Evolutionary conservation across 176 grass and related monocot genomes (phyloP).

Genomic region (Hordeum marinum): DNA sequence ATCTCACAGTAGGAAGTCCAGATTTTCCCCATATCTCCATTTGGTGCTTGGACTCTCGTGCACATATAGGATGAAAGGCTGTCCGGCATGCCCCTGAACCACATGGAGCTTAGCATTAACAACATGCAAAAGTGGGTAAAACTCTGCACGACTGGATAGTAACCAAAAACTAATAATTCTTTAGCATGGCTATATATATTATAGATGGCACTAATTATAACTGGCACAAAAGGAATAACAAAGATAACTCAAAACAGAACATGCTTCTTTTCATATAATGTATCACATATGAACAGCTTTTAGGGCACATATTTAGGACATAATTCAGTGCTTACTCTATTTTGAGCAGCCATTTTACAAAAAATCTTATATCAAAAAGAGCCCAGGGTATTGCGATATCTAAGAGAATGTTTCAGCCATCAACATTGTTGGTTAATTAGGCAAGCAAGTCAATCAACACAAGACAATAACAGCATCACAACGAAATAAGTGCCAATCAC

Average conservation of each 20-base stretch:
- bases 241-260: constrained; percentile 7
- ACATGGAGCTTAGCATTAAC: constrained; percentile 14
- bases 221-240: not conserved
- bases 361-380: constrained; percentile 13
- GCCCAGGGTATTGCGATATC: not conserved
- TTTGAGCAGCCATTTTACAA: not conserved
- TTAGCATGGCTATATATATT: not conserved
- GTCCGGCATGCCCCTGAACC: constrained; percentile 78
- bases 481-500: not conserved
- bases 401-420: not conserved
- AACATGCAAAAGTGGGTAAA: not conserved
- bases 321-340: constrained; percentile 1
- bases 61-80: constrained; percentile 94
- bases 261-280: constrained; percentile 3
- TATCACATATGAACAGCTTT: constrained; percentile 8
- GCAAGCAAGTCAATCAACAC: not conserved
- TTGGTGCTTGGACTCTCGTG: constrained; percentile 85
- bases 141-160: not conserved
- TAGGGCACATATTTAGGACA: not conserved
- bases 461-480: not conserved
- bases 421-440: not conserved
- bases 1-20: constrained; percentile 77
- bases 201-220: not conserved
- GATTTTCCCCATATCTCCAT: constrained; percentile 99
- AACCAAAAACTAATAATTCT: not conserved